Percentiles rank a stretch among this genome's conserved stretches.
Evolutionary conservation across 1,139 yeast species (phyloP).

Genomic region (Cylindricascospora bacillispora): DNA sequence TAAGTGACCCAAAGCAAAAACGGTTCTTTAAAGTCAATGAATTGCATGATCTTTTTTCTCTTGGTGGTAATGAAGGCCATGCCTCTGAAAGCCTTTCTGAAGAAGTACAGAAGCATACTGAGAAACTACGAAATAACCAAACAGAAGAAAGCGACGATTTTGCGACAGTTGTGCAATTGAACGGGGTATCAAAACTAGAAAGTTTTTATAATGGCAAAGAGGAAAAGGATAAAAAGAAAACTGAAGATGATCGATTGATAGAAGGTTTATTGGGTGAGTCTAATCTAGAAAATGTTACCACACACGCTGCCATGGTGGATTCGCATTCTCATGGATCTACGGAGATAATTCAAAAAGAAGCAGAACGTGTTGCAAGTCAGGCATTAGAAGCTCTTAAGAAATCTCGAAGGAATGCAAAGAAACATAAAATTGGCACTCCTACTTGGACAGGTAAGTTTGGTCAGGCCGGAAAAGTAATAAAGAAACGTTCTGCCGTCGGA

Average conservation of each 20-base stretch:
- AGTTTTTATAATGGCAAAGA: conserved; percentile 38
- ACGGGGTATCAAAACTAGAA: conserved; percentile 35
- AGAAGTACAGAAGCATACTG: conserved; percentile 25
- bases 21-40: conserved; percentile 89
- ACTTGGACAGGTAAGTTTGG: conserved; percentile 97
- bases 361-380: conserved; percentile 57
- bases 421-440: conserved; percentile 65
- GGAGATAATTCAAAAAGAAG: conserved; percentile 59
- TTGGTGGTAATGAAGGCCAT: conserved; percentile 65
- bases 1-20: conserved; percentile 91
- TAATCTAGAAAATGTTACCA: conserved; percentile 32
- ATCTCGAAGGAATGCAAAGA: conserved; percentile 54
- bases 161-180: conserved; percentile 37
- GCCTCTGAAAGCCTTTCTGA: conserved; percentile 20
- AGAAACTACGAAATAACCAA: conserved; percentile 16
- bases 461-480: conserved; percentile 47
- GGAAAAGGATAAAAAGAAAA: conserved; percentile 32
- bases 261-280: conserved; percentile 72
- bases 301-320: conserved; percentile 67
- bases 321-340: conserved; percentile 40
- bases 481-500: conserved; percentile 6
- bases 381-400: conserved; percentile 64
- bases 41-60: conserved; percentile 72
- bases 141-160: conserved; percentile 41
- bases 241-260: conserved; percentile 51